A percentile compares a stretch with the other conserved stretches of the same genome.
Conservation (phyloP, 1,284 basidiomycete species). For the Lentinula novae-zelandiae region DNA sequence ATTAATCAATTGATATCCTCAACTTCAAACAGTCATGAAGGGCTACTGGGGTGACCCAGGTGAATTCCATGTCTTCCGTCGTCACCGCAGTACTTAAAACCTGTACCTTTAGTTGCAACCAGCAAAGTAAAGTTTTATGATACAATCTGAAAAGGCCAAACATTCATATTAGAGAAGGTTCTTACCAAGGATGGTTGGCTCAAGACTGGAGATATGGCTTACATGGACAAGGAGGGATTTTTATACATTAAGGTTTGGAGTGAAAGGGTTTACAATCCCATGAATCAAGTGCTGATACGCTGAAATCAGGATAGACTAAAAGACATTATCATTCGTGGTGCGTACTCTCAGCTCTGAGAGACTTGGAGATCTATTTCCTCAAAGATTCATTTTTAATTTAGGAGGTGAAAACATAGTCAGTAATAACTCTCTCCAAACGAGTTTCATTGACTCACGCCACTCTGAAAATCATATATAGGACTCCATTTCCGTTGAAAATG, state of each 20-base stretch:
- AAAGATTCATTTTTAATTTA: background rate
- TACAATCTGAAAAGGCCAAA: background rate
- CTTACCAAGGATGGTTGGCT: constrained; percentile 33
- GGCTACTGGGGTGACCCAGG: constrained; percentile 19
- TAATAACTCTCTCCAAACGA: background rate
- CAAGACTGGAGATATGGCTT: constrained; percentile 37
- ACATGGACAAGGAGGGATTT: constrained; percentile 39
- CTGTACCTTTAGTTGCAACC: constrained; percentile 10
- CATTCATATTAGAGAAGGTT: constrained; percentile 21
- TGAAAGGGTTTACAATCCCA: background rate
- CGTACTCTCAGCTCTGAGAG: background rate
- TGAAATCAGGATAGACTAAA: constrained; percentile 32
- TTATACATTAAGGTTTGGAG: constrained; percentile 32
- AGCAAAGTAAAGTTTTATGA: constrained; percentile 2
- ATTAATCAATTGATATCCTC: background rate
- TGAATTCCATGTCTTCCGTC: constrained; percentile 16
- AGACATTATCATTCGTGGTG: constrained; percentile 39
- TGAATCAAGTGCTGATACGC: background rate
- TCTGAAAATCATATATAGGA: constrained; percentile 1
- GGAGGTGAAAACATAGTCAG: constrained; percentile 43
- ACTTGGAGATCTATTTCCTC: background rate
- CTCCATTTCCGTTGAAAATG: constrained; percentile 46
- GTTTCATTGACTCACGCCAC: no score
- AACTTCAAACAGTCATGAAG: constrained; percentile 6
- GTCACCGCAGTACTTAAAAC: background rate